Conservation (phyloP, 2,329 filamentous ascomycete species). For the Gremmenia infestans region DNA sequence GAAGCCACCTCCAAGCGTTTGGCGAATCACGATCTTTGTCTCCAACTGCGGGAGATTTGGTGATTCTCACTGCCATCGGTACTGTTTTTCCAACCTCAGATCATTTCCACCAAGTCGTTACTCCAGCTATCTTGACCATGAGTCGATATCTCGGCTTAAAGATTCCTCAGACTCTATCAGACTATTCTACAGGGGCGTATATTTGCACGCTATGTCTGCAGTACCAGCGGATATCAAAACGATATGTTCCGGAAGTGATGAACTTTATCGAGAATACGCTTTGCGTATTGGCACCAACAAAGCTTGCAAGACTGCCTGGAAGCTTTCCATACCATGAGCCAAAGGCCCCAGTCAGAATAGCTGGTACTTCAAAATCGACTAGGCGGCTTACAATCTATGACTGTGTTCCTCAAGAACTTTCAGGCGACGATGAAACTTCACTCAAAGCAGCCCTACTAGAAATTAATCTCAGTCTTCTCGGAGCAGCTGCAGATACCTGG, state of each 20-base stretch:
- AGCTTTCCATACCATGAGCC: slow-evolving; percentile 59
- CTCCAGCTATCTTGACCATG: slow-evolving; percentile 83
- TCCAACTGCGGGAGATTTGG: slow-evolving; percentile 64
- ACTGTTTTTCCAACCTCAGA: slow-evolving; percentile 92
- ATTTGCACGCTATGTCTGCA: slow-evolving; percentile 73
- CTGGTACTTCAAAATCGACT: slow-evolving; percentile 37
- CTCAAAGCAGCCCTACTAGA: slow-evolving; percentile 56
- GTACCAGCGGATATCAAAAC: slow-evolving; percentile 77
- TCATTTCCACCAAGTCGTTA: slow-evolving; percentile 93
- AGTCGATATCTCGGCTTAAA: slow-evolving; percentile 77
- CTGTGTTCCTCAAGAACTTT: slow-evolving; percentile 36
- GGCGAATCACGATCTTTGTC: slow-evolving; percentile 43
- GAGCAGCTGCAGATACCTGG: slow-evolving; percentile 69
- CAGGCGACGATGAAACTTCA: slow-evolving; percentile 20
- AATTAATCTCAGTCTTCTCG: slow-evolving; percentile 61
- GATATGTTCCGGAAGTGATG: slow-evolving; percentile 84
- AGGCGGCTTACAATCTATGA: slow-evolving; percentile 57
- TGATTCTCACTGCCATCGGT: slow-evolving; percentile 77
- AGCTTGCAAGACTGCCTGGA: slow-evolving; percentile 43
- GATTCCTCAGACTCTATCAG: slow-evolving; percentile 57
- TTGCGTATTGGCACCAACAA: slow-evolving; percentile 56
- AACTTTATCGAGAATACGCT: slow-evolving; percentile 77
- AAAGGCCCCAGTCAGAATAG: slow-evolving; percentile 45
- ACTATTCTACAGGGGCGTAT: slow-evolving; percentile 71
- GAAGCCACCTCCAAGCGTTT: slow-evolving; percentile 62